phyloP scores from a whole-genome alignment of 768 basidiomycete genomes.

The Auricularia sp. region DNA sequence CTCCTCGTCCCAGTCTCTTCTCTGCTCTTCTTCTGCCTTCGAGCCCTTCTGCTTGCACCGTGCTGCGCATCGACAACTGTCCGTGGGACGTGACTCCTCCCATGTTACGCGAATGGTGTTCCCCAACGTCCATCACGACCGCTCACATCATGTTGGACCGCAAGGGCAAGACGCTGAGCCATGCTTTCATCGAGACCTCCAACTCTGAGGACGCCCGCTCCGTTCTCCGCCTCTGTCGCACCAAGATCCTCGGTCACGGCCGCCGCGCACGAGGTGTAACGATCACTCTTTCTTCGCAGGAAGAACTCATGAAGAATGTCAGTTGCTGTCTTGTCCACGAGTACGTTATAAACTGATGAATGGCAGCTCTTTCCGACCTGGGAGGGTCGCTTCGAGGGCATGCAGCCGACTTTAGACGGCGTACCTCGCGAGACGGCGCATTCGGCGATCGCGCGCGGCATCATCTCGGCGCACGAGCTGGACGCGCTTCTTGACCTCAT shows the following conservation, averaged over 20 bases:
- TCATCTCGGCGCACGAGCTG: constrained; percentile 61
- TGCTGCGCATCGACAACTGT: constrained; percentile 79
- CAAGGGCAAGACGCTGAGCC: constrained; percentile 76
- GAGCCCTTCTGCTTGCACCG: constrained; percentile 36
- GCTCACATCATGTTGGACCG: constrained; percentile 73
- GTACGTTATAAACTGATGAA: background rate
- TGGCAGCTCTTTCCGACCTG: constrained; percentile 68
- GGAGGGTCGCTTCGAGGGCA: constrained; percentile 65
- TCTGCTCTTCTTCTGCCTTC: constrained; percentile 2
- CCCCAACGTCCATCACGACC: constrained; percentile 47
- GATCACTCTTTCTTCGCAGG: constrained; percentile 68
- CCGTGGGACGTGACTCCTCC: constrained; percentile 87
- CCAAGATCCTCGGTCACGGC: constrained; percentile 63
- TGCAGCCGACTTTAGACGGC: constrained; percentile 53
- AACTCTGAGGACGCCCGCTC: constrained; percentile 36
- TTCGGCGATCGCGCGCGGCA: constrained; percentile 49
- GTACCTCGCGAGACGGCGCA: constrained; percentile 49
- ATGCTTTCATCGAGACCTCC: constrained; percentile 68
- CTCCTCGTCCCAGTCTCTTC: background rate
- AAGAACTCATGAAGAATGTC: constrained; percentile 75
- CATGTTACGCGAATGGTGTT: constrained; percentile 50
- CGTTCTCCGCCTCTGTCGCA: constrained; percentile 18
- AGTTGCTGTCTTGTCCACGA: constrained; percentile 18
- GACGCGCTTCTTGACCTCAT: constrained; percentile 59
- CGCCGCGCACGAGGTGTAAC: constrained; percentile 76